Evolutionary conservation across 1,284 basidiomycete genomes (phyloP), one percentile per base, ranked within the genome.

Genomic region (Blastosporella zonata): DNA sequence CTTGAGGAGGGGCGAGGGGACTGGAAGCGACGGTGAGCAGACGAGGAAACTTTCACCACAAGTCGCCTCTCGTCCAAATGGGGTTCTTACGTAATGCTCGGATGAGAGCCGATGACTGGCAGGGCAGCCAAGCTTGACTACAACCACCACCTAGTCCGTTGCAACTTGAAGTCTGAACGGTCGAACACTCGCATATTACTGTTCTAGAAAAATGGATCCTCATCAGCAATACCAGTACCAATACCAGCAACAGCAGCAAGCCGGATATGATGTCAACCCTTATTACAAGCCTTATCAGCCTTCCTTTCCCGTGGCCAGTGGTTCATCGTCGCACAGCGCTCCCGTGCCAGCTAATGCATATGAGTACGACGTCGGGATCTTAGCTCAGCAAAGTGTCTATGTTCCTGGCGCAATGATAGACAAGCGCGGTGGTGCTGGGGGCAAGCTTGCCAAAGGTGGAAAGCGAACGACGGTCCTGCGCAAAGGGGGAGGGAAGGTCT

Each of bases 401-500:
- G 90, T 92, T 23, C 89, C 89, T 13, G 90, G 90, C 17, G 89
- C 90, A 13, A 87, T 87, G 79, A 86, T 89, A 42, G 89, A 90
- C 59, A 91, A 90, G 63, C 81, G 85, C 40, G 88, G 89, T 27
- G 89, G 88, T 20, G 79, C 89, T 3, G 89, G 90, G 47, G 88
- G 88, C 1, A 91, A 90, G 64, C 72, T 89, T 42, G 87, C 87
- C 1, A 93, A 92, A 66, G 92, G 93, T 47, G 92, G 94, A 40
- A 97, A 95, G 69, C 77, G 97, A 40, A 87, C 86, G 43, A 99
- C 97, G 2, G 97, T 99, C 8, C 69, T 99, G 44, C 79, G 97
- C 29, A 97, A 97, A 66, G 96, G 93, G 0, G 94, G 80, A 41
- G 97, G 97, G 17, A 93, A 94, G 68, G 83, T 92, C 12, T 99